These are phyloP conservation scores for Amaranthus tricolor DNA, from an alignment of 179 eudicot genomes.

Conservation along the genomic window DNA sequence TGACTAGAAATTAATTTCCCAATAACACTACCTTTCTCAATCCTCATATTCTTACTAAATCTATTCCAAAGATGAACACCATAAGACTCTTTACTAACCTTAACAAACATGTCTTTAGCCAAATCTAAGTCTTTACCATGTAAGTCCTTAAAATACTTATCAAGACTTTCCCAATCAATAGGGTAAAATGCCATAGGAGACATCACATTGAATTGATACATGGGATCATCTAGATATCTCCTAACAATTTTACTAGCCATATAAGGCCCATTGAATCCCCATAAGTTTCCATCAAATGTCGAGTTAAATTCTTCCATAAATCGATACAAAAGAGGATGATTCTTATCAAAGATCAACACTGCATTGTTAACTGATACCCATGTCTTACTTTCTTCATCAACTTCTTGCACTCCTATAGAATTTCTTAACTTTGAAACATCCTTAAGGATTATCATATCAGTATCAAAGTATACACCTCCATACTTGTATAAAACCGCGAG, in stretches of 20 bases:
- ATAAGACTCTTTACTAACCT: conserved; percentile 29
- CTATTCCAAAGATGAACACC: conserved; percentile 81
- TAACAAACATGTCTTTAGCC: neutral
- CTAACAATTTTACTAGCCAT: conserved; percentile 25
- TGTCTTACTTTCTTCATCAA: conserved; percentile 19
- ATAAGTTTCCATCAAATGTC: conserved; percentile 60
- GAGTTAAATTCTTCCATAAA: conserved; percentile 68
- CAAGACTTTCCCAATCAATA: conserved; percentile 18
- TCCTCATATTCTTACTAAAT: conserved; percentile 36
- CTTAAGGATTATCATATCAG: conserved; percentile 56
- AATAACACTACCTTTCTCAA: conserved; percentile 55
- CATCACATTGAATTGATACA: conserved; percentile 21
- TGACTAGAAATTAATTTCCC: conserved; percentile 41
- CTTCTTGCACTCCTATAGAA: conserved; percentile 61
- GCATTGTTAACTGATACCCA: conserved; percentile 81
- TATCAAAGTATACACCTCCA: conserved; percentile 74
- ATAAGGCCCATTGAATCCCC: conserved; percentile 81
- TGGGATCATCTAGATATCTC: neutral
- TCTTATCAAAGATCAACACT: conserved; percentile 60
- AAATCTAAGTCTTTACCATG: conserved; percentile 3
- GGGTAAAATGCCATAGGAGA: conserved; percentile 31
- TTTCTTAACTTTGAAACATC: conserved; percentile 51
- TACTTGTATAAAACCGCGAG: conserved; percentile 63
- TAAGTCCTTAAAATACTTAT: conserved; percentile 1
- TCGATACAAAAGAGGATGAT: conserved; percentile 46